Base-by-base conservation (phyloP, 495 filamentous ascomycete species). In the Penicillium pancosmium region DNA sequence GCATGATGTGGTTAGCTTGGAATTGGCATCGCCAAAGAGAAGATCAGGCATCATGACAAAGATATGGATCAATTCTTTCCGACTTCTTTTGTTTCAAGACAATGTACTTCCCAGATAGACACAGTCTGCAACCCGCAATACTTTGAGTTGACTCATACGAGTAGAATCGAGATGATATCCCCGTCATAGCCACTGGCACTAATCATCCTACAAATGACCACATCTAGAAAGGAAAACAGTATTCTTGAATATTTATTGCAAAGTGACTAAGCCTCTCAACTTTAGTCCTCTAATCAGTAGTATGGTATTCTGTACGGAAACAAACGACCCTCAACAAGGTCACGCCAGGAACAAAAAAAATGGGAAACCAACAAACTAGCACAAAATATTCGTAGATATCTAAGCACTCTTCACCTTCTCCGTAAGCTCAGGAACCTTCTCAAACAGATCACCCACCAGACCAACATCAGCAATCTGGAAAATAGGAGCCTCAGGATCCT, bases 401-500 rank as follows among this genome's bases (percentile, higher is more conserved):
- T 59, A 70, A 50, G 68, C 68, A 65, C 77, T 82, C 72, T 92
- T 91, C 58, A 98, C 68, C 82, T 98, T 98, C 81, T 96, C 89
- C 5, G 92, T 98, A 78, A 98, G 75, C 80, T 98, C 93, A 8
- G 94, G 94, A 51, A 97, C 93, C 78, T 89, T 91, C 36, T 94
- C 88, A 73, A 98, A 98, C 67, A 98, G 76, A 80, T 98, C 94
- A 56, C 93, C 94, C 2, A 97, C 91, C 38, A 98, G 78, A 11
- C 94, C 94, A 48, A 97, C 91, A 72, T 98, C 94, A 21, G 94
- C 95, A 60, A 98, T 84, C 76, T 98, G 95, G 82, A 98, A 98
- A 61, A 98, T 98, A 3, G 94, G 94, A 53, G 93, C 94, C 76
- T 98, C 94, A 2, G 85, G 79, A 67, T 98, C 94, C 81, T 98